Evolutionary conservation across 192 early-diverging fungal genomes (phyloP).

Genomic region (Podila clonocystis): DNA sequence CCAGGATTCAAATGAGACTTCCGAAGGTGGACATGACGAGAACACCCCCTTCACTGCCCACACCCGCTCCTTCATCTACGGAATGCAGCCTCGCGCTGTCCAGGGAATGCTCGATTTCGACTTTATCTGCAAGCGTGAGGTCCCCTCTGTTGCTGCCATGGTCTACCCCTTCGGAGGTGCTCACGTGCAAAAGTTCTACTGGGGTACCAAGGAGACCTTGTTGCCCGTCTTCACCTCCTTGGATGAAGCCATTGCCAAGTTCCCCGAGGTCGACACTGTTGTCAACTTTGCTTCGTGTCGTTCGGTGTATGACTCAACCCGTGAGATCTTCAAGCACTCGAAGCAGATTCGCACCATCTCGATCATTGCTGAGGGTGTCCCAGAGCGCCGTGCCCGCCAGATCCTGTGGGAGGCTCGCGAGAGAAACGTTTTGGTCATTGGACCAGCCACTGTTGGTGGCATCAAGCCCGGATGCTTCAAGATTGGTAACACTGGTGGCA

Average conservation of each 20-base stretch:
- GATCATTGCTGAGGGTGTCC: conserved; percentile 99
- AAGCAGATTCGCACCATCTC: conserved; percentile 92
- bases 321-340: conserved; percentile 83
- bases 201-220: conserved; percentile 98
- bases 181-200: conserved; percentile 99
- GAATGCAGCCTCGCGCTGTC: conserved; percentile 99
- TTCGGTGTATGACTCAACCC: conserved; percentile 91
- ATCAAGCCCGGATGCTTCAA: conserved; percentile 99
- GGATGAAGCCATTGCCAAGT: conserved; percentile 82
- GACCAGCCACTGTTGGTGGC: conserved; percentile 98
- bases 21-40: conserved; percentile 57
- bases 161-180: conserved; percentile 99
- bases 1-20: conserved; percentile 32
- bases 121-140: conserved; percentile 94
- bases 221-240: conserved; percentile 92
- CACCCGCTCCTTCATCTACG: conserved; percentile 95
- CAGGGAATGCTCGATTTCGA: conserved; percentile 99
- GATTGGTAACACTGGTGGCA: conserved; percentile 99
- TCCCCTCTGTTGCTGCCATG: conserved; percentile 98
- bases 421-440: conserved; percentile 89
- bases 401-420: conserved; percentile 86
- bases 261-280: conserved; percentile 93
- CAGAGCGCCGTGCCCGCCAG: conserved; percentile 94
- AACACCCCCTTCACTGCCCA: conserved; percentile 81
- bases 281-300: conserved; percentile 99